Percentiles rank a stretch among this genome's conserved stretches.
These are phyloP conservation scores for Xylaria sp. DNA, from an alignment of 2,329 filamentous ascomycete genomes.

Conservation along the genomic window DNA sequence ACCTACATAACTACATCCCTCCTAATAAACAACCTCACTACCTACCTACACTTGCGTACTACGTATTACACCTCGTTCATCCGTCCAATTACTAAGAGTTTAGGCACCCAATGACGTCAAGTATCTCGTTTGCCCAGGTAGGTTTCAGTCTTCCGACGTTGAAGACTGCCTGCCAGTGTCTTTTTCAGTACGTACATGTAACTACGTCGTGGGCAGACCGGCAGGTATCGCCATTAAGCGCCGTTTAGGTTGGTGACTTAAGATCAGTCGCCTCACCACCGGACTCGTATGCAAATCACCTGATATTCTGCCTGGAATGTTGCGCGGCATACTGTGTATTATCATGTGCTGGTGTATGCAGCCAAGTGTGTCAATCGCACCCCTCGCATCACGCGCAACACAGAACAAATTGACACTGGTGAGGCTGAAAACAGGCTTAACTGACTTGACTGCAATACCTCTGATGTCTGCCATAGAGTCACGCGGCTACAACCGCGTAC, in stretches of 20 bases:
- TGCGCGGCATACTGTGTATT: neutral
- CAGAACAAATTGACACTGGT: constrained; percentile 8
- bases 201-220: no score
- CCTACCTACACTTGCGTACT: no score
- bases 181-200: no score
- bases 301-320: constrained; percentile 15
- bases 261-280: constrained; percentile 7
- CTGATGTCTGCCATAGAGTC: neutral
- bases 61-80: no score
- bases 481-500: neutral
- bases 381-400: constrained; percentile 10
- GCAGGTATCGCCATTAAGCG: constrained; percentile 13
- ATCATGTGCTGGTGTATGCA: neutral
- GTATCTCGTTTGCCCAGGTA: neutral
- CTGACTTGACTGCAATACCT: neutral
- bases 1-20: no score
- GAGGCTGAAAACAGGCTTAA: constrained; percentile 20
- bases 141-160: neutral
- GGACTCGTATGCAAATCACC: constrained; percentile 20
- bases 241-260: constrained; percentile 1
- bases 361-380: constrained; percentile 5
- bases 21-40: no score
- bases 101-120: neutral
- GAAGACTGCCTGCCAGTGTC: no score
- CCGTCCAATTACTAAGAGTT: no score